Conservation (phyloP, 2,329 filamentous ascomycete genomes). For the Pseudohalonectria lignicola region DNA sequence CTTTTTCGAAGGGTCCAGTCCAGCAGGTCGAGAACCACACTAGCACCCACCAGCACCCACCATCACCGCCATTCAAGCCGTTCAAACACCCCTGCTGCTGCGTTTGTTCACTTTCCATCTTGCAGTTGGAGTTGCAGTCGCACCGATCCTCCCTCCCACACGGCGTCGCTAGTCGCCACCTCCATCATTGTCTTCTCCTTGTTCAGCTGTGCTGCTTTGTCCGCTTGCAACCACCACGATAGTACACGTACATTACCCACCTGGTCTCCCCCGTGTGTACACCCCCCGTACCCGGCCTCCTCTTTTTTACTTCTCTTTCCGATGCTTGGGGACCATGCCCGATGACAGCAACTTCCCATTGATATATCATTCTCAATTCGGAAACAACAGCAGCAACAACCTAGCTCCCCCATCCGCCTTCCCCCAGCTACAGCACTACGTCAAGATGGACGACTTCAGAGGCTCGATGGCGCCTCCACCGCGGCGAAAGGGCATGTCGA, state of each 20-base stretch:
- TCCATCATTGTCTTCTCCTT: too few relatives aligned
- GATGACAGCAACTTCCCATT: not conserved
- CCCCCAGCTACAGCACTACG: constrained; percentile 3
- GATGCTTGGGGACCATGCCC: not conserved
- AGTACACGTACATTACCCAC: not conserved
- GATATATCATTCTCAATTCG: too few relatives aligned
- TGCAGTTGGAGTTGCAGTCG: too few relatives aligned
- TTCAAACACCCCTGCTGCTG: too few relatives aligned
- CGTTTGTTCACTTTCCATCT: too few relatives aligned
- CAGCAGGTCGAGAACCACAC: too few relatives aligned
- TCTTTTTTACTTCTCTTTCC: not conserved
- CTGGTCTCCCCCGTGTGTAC: not conserved
- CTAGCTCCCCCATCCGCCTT: constrained; percentile 9
- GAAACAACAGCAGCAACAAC: too few relatives aligned
- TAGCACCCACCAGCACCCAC: too few relatives aligned
- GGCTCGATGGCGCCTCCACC: not conserved
- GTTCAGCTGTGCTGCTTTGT: too few relatives aligned
- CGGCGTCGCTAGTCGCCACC: too few relatives aligned
- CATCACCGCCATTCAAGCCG: too few relatives aligned
- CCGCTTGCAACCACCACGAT: not conserved
- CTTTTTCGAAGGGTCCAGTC: too few relatives aligned
- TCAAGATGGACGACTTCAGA: constrained; percentile 20
- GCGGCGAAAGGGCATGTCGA: constrained; percentile 13
- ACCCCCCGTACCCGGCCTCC: not conserved
- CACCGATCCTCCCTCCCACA: not conserved